A percentile compares a stretch with the other conserved stretches of the same genome.
Evolutionary conservation across 2,329 filamentous ascomycete species (phyloP).

Genomic region (Botrytis hyacinthi): DNA sequence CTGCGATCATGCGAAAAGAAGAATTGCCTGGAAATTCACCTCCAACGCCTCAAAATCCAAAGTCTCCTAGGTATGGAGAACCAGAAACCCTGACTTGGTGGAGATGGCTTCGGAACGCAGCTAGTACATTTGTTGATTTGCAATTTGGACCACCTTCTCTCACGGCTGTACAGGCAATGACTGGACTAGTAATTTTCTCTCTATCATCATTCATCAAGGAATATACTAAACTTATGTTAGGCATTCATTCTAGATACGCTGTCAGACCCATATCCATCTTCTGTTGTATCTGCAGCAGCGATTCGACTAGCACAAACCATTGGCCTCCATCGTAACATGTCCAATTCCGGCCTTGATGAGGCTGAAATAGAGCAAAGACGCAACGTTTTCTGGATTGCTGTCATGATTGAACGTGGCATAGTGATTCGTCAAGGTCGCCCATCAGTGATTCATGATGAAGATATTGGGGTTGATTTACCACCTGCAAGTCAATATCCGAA

Average conservation of each 20-base stretch:
- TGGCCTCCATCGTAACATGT: slow-evolving; percentile 30
- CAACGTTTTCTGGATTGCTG: slow-evolving; percentile 34
- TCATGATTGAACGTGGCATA: slow-evolving; percentile 29
- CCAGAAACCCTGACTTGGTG: background rate
- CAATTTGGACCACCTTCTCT: slow-evolving; percentile 28
- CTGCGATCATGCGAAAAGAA: slow-evolving; percentile 23
- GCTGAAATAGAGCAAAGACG: slow-evolving; percentile 28
- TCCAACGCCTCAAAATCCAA: background rate
- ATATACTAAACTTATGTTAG: background rate
- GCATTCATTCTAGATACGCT: slow-evolving; percentile 23
- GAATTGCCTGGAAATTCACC: slow-evolving; percentile 16
- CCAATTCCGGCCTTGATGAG: slow-evolving; percentile 24
- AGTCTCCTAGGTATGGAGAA: background rate
- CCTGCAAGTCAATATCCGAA: slow-evolving; percentile 21
- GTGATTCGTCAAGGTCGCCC: slow-evolving; percentile 29
- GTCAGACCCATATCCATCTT: slow-evolving; percentile 29
- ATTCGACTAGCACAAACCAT: slow-evolving; percentile 28
- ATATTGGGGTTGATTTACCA: slow-evolving; percentile 33
- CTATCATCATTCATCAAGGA: background rate
- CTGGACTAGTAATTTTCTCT: slow-evolving; percentile 20
- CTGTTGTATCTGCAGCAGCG: slow-evolving; percentile 26
- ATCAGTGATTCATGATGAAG: slow-evolving; percentile 33
- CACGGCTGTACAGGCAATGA: slow-evolving; percentile 32
- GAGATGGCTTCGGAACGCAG: slow-evolving; percentile 26
- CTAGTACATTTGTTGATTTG: slow-evolving; percentile 29